Base-by-base conservation (phyloP, 2,329 filamentous ascomycete genomes). In the Zymoseptoria brevis region DNA sequence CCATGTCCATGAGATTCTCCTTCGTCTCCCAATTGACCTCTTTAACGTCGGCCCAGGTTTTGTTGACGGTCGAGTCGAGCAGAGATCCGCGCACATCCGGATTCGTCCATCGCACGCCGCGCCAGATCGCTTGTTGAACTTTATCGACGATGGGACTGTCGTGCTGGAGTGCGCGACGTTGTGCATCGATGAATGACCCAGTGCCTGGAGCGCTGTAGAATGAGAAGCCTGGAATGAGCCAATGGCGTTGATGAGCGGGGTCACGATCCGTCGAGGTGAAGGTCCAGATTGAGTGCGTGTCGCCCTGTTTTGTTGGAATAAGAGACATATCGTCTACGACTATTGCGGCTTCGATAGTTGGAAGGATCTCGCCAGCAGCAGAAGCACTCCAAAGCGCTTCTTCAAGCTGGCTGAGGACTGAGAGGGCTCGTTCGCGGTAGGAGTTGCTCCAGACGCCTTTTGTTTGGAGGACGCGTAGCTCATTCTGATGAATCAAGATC, bases 221-320 rank as follows among this genome's bases (percentile, higher is more conserved):
- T 24, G 76, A 77, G 61, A 80, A 80, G 60, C 81, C 79, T 0
- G 79, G 79, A 71, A 81, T 80, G 13, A 81, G 68, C 79, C 79
- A 81, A 3, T 72, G 65, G 4, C 67, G 67, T 45, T 78, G 72
- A 13, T 72, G 68, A 8, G 71, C 13, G 64, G 71, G 56, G 71
- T 65, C 57, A 19, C 54, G 35, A 3, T 56, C 22, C 24, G 60
- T 60, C 11, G 60, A 59, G 5, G 64, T 61, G 53, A 59, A 68
- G 1, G 63, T 61, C 65, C 65, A 69, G 53, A 64, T 64, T 3
- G 67, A 62, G 11, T 65, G 58, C 0, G 61, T 65, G 19, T 59
- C 59, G 9, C 55, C 30, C 7, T 29, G 8, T 1, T 30, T 7
- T 6, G 56, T 52, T 16, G 59, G 58, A 9, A 48, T 53, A 41